These are phyloP conservation scores for Diospyros lotus DNA, from an alignment of 148 eudicot species.

Conservation along the genomic window DNA sequence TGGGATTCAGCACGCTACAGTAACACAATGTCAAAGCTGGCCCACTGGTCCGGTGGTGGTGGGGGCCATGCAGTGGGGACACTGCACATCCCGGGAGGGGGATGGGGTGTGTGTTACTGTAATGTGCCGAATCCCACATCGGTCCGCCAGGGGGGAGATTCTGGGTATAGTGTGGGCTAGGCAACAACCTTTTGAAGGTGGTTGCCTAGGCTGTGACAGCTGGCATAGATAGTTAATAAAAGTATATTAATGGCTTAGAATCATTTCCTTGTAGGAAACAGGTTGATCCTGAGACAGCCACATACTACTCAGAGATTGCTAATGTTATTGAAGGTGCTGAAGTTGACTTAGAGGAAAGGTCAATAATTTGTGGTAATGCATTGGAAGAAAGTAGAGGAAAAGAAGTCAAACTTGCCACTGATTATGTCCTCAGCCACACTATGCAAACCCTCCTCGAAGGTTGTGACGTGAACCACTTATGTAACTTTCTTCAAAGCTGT, in stretches of 20 bases:
- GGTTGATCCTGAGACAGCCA: constrained; percentile 84
- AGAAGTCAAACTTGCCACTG: constrained; percentile 88
- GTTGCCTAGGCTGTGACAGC: too few relatives aligned
- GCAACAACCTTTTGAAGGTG: too few relatives aligned
- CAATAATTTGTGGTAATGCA: constrained; percentile 73
- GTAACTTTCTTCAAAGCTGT: constrained; percentile 69
- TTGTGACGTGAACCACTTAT: constrained; percentile 71
- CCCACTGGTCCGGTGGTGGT: too few relatives aligned
- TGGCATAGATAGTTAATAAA: not conserved
- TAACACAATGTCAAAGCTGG: too few relatives aligned
- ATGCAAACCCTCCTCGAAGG: constrained; percentile 74
- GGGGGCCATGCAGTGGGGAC: too few relatives aligned
- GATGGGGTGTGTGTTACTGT: too few relatives aligned
- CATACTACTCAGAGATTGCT: constrained; percentile 74
- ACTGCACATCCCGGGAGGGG: too few relatives aligned
- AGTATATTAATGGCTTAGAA: constrained; percentile 12
- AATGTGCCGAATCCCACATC: too few relatives aligned
- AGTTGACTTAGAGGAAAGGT: constrained; percentile 65
- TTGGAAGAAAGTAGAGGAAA: constrained; percentile 87
- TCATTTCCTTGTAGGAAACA: constrained; percentile 46
- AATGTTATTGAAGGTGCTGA: constrained; percentile 67
- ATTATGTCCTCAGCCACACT: constrained; percentile 75
- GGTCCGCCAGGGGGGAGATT: too few relatives aligned
- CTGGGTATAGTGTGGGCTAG: too few relatives aligned
- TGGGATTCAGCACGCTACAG: too few relatives aligned